These are phyloP conservation scores for Corchorus capsularis DNA, from an alignment of 345 rosid species.

Conservation along the genomic window DNA sequence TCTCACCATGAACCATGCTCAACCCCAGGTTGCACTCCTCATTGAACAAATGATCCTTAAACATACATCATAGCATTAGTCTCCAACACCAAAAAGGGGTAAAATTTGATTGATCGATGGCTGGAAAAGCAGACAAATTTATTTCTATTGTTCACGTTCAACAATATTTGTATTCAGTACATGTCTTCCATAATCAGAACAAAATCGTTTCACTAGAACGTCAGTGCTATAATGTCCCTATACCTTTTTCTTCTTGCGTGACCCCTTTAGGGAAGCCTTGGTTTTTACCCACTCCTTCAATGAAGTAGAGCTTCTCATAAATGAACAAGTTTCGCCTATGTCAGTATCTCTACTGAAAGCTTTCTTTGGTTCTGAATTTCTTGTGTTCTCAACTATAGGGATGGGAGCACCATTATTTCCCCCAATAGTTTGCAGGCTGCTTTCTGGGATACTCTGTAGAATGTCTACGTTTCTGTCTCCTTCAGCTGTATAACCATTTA, in stretches of 20 bases:
- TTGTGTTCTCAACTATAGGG: slow-evolving; percentile 25
- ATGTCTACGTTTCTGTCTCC: slow-evolving; percentile 13
- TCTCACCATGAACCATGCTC: no score
- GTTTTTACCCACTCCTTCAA: slow-evolving; percentile 67
- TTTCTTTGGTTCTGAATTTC: slow-evolving; percentile 22
- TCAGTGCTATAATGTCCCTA: slow-evolving; percentile 14
- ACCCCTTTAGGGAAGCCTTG: slow-evolving; percentile 60
- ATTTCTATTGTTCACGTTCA: neutral
- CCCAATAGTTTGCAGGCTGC: slow-evolving; percentile 19
- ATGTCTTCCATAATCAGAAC: neutral
- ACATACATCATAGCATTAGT: neutral
- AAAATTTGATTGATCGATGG: neutral
- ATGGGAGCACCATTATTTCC: slow-evolving; percentile 22
- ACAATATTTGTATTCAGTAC: neutral
- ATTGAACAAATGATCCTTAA: no score
- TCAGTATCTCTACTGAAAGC: slow-evolving; percentile 19
- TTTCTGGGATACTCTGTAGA: slow-evolving; percentile 22
- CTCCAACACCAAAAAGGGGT: neutral
- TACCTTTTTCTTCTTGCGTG: slow-evolving; percentile 45
- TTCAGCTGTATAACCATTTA: slow-evolving; percentile 4
- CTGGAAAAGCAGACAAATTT: neutral
- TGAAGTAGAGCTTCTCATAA: slow-evolving; percentile 79
- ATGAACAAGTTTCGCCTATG: slow-evolving; percentile 57
- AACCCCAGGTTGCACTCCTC: no score
- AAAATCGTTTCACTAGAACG: neutral